Evolutionary conservation across 2,329 filamentous ascomycete genomes (phyloP), one percentile per base, ranked within the genome.

Genomic region (Nigrograna mackinnonii): DNA sequence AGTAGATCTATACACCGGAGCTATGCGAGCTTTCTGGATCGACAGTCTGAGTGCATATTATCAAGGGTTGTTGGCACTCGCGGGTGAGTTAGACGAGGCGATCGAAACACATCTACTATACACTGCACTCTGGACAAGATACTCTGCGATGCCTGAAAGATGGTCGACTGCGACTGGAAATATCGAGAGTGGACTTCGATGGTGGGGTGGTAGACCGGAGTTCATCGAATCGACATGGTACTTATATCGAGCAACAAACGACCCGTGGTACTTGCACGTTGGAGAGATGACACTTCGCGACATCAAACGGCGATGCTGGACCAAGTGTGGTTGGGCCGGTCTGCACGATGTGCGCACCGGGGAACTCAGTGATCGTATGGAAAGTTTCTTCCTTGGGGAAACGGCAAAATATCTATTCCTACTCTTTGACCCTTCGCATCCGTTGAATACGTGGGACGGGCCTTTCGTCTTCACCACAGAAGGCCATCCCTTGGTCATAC

Each of bases 181-280:
- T 40, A 86, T 97, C 35, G 94, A 97, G 62, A 84, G 86, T 14
- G 89, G 90, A 7, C 81, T 97, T 19, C 84, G 86, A 9, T 97
- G 94, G 90, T 99, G 95, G 88, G 90, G 90, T 9, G 89, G 95
- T 17, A 83, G 94, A 18, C 94, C 94, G 4, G 94, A 99, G 67
- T 97, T 97, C 62, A 91, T 96, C 54, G 94, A 99, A 70, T 96
- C 91, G 1, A 96, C 89, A 0, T 99, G 95, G 70, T 89, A 97
- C 62, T 76, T 99, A n/a, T 97, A 95, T 66, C 86, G 88, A 37
- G 91, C 92, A 2, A 97, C 94, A 0, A 82, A 86, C 56, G 94
- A 99, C 66, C 91, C 91, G 0, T 99, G 92, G 91, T 97, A 96
- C 69, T 76, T 97, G 4, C 86, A 96, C 63, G 88, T 95, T 16